phyloP scores from a whole-genome alignment of 768 basidiomycete genomes.

The Albatrellus ellisii region DNA sequence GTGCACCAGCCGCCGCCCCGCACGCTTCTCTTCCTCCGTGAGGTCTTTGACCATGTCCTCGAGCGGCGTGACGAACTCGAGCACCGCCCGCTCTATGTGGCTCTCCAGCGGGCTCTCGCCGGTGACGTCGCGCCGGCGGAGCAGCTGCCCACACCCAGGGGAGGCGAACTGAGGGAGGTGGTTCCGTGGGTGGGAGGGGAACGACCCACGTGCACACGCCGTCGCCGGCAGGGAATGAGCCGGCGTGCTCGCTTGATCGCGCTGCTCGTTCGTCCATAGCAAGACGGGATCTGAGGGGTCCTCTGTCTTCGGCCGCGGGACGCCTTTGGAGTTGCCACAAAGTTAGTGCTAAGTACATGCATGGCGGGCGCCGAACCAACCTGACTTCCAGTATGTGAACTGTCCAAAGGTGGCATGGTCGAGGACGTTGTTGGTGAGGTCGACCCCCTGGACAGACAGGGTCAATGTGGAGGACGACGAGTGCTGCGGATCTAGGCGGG shows the following conservation, averaged over 20 bases:
- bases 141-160: neutral
- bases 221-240: too few relatives aligned
- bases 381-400: slow-evolving; percentile 48
- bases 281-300: too few relatives aligned
- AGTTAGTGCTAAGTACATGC: too few relatives aligned
- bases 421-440: slow-evolving; percentile 36
- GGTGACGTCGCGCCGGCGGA: slow-evolving; percentile 15
- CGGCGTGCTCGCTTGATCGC: too few relatives aligned
- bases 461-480: slow-evolving; percentile 30
- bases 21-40: slow-evolving; percentile 49
- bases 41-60: slow-evolving; percentile 42
- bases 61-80: slow-evolving; percentile 48
- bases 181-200: neutral
- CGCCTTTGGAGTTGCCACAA: too few relatives aligned
- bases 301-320: too few relatives aligned
- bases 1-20: slow-evolving; percentile 74
- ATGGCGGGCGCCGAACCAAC: slow-evolving; percentile 18
- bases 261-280: too few relatives aligned
- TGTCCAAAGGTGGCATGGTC: slow-evolving; percentile 61
- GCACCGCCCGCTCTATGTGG: slow-evolving; percentile 35
- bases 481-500: slow-evolving; percentile 32
- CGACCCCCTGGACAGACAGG: slow-evolving; percentile 51
- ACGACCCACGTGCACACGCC: neutral
- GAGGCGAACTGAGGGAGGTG: neutral
- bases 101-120: slow-evolving; percentile 25